Base-by-base conservation (phyloP, 805 yeast genomes). In the Metschnikowia lunata region DNA sequence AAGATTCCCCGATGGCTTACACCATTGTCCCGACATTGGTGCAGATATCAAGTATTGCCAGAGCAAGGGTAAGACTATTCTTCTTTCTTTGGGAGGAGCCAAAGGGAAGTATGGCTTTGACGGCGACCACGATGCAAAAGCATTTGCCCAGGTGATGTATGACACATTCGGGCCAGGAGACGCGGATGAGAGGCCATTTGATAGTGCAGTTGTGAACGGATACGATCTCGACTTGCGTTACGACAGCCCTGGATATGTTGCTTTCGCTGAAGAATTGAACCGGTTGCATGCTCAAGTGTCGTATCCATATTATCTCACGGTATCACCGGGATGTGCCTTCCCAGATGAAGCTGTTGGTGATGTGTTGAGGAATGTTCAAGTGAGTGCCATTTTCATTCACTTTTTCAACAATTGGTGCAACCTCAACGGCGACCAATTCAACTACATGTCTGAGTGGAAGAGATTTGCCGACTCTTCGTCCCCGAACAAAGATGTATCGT, bases 311-410 rank as follows among this genome's bases (percentile, higher is more conserved):
- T 42, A 42, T 32, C 45, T 42, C 29, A 42, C 45, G 8, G 95
- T 96, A 51, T 93, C 97, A 50, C 97, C 97, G 13, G 96, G 88
- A 69, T 89, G 97, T 69, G 83, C 81, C 26, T 85, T 82, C 62
- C 96, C 96, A 18, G 97, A 89, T 67, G 83, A 58, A n/a, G 61
- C 67, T 14, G 61, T 61, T 26, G 67, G 68, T 13, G 59, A 58
- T 26, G 36, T 63, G 29, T 55, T 68, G 48, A 50, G 47, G 78
- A 39, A 75, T 64, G 80, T 86, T 10, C 72, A 78, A 34, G 71
- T 89, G 54, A 96, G 89, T 65, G 88, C 80, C 63, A 83, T 87
- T 4, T 87, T 85, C 60, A 75, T 89, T 52, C 96, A 88, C 69
- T 89, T 89, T 68, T 88, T 88, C 76, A 89, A 89, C 78, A 89